These are phyloP conservation scores for Acer yangbiense DNA, from an alignment of 345 rosid species.

Conservation along the genomic window DNA sequence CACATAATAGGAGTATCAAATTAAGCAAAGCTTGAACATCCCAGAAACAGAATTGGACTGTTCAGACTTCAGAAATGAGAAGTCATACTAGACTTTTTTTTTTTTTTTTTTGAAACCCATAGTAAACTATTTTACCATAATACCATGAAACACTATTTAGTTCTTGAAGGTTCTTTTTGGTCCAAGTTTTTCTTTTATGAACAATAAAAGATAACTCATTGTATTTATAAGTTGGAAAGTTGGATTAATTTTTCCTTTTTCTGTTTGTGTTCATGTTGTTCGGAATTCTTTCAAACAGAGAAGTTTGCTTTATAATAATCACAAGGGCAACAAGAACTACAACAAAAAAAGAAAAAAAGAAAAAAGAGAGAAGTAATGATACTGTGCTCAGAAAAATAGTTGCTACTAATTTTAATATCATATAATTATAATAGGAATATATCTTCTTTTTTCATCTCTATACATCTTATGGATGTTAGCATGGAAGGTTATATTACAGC, in stretches of 20 bases:
- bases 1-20: neutral
- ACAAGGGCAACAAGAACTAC: neutral
- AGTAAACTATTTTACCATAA: neutral
- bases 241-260: neutral
- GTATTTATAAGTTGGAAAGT: neutral
- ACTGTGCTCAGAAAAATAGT: neutral
- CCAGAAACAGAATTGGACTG: neutral
- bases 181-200: neutral
- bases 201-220: neutral
- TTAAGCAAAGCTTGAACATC: neutral
- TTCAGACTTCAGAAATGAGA: neutral
- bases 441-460: neutral
- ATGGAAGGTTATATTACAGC: neutral
- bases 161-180: neutral
- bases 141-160: neutral
- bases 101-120: neutral
- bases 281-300: neutral
- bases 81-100: neutral
- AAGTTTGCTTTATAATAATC: neutral
- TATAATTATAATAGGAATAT: neutral
- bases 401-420: neutral
- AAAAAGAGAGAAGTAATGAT: neutral
- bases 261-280: neutral
- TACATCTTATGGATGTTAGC: neutral
- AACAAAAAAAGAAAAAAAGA: no score